Base-by-base conservation (phyloP, 2,329 filamentous ascomycete genomes). In the Zymoseptoria pseudotritici region DNA sequence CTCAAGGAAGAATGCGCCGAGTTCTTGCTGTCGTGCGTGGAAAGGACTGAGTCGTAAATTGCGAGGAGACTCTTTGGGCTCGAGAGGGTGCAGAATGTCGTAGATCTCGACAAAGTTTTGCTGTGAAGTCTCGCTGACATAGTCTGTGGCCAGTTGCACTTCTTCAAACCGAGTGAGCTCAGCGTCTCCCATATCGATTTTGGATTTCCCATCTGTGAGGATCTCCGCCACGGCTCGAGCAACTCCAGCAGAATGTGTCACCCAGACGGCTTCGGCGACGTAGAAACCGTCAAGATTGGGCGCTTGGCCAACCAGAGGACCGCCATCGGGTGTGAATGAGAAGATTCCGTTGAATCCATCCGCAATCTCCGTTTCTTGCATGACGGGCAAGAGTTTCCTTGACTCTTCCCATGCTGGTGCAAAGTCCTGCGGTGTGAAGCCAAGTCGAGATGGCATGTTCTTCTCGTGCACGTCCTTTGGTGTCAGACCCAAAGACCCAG, bases 341-440 rank as follows among this genome's bases (percentile, higher is more conserved):
- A 87, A 84, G 65, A 87, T 79, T 2, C 84, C 84, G 65, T 87
- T 87, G 76, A 87, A 87, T 0, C 83, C 85, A 50, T 85, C 80
- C 0, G 75, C 80, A 6, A 87, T 79, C 59, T 83, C 71, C 13
- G 74, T 78, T 4, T 82, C 73, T 2, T 73, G 70, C 3, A 87
- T 72, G 0, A 73, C 74, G 0, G 85, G 84, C 1, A 87, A 69
- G 0, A 87, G 71, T 29, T 81, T 76, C 62, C 81, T 75, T 0
- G 81, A 80, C 11, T 82, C 74, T 60, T 82, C 74, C 84, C 84
- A 87, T 0, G 83, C 85, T 0, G 82, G 81, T 2, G 77, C 78
- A 59, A 87, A 87, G 66, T 87, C 84, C 29, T 85, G 75, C 0
- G 75, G 70, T 0, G 85, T 87, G 56, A 87, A 87, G 0, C 79